A percentile compares a stretch with the other conserved stretches of the same genome.
Conservation (phyloP, 2,329 filamentous ascomycete species). For the Trichothecium sympodiale region DNA sequence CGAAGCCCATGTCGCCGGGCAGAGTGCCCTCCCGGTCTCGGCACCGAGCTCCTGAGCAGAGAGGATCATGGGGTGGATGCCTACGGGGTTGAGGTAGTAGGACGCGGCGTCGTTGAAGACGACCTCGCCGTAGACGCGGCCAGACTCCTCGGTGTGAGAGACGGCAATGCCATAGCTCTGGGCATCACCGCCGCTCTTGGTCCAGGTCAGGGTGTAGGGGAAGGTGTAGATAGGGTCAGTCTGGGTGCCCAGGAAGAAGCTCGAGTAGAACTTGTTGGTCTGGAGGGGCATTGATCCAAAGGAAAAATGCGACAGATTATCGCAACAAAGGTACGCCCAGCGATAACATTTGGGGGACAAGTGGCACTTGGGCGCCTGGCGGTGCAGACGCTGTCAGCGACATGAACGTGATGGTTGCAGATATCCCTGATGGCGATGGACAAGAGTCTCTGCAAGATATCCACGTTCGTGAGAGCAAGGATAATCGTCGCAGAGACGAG, state of each 20-base stretch:
- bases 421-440: background rate
- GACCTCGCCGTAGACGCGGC: conserved; percentile 56
- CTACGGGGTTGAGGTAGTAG: conserved; percentile 74
- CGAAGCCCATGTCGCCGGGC: conserved; percentile 64
- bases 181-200: conserved; percentile 48
- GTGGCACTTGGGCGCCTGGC: conserved; percentile 19
- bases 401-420: too few species aligned
- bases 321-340: conserved; percentile 38
- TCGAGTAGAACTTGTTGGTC: conserved; percentile 76
- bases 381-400: background rate
- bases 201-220: conserved; percentile 64
- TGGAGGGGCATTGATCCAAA: conserved; percentile 44
- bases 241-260: conserved; percentile 68
- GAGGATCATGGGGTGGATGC: conserved; percentile 69
- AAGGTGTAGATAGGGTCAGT: conserved; percentile 60
- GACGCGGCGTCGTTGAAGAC: conserved; percentile 44
- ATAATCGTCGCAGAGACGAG: conserved; percentile 3
- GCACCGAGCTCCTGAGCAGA: conserved; percentile 64
- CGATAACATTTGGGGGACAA: conserved; percentile 27
- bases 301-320: conserved; percentile 33
- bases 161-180: conserved; percentile 69
- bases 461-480: conserved; percentile 3
- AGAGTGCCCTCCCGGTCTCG: conserved; percentile 56
- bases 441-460: background rate
- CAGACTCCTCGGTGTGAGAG: conserved; percentile 57